A percentile compares a stretch with the other conserved stretches of the same genome.
Evolutionary conservation across 1,284 basidiomycete genomes (phyloP).

Genomic region (Wallemia mellicola): DNA sequence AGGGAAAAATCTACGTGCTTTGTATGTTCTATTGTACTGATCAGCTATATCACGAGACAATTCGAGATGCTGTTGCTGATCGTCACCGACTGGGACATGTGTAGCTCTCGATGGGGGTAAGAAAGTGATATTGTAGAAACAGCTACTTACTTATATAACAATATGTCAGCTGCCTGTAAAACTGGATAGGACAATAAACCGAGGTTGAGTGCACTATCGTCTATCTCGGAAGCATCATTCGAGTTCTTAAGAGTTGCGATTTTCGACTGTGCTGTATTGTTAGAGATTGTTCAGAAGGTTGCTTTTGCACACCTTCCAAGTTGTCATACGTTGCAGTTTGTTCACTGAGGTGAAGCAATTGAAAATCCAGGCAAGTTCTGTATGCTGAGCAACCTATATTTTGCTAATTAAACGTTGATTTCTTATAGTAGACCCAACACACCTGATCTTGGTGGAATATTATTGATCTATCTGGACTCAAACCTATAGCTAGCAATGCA

Average conservation of each 20-base stretch:
- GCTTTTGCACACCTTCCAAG: constrained; percentile 46
- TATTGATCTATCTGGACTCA: constrained; percentile 43
- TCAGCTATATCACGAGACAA: constrained; percentile 56
- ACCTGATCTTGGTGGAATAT: constrained; percentile 74
- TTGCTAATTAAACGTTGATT: no score
- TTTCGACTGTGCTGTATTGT: constrained; percentile 25
- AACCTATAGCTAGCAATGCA: constrained; percentile 49
- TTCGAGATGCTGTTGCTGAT: constrained; percentile 80
- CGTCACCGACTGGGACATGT: constrained; percentile 80
- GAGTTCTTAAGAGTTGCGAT: constrained; percentile 43
- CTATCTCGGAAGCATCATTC: constrained; percentile 37
- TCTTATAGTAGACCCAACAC: no score
- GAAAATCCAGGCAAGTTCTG: constrained; percentile 72
- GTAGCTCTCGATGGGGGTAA: constrained; percentile 30
- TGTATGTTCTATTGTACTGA: constrained; percentile 36
- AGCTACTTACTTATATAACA: constrained; percentile 40
- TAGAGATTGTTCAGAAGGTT: not conserved
- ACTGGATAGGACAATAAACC: constrained; percentile 80
- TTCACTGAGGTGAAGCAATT: constrained; percentile 60
- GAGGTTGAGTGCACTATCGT: constrained; percentile 48
- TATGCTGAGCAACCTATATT: constrained; percentile 53
- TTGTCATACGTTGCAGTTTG: constrained; percentile 62
- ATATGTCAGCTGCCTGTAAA: constrained; percentile 72
- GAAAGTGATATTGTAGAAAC: not conserved
- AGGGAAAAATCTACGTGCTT: constrained; percentile 26